Percentiles rank a stretch among this genome's conserved stretches.
phyloP scores from a whole-genome alignment of 768 basidiomycete species.

The Boletus barrowsii region DNA sequence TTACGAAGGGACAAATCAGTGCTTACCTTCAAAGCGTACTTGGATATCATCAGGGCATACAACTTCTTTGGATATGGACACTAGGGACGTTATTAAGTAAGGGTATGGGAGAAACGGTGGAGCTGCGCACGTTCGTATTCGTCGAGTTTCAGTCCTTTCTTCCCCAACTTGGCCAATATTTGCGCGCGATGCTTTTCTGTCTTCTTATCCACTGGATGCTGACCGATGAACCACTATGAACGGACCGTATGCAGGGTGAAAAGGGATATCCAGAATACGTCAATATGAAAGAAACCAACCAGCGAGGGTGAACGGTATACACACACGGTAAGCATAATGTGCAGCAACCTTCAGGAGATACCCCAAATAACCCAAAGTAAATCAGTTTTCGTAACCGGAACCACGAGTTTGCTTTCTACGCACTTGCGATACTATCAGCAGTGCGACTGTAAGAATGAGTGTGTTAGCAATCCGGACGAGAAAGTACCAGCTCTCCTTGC shows the following conservation, averaged over 20 bases:
- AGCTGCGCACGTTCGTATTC: constrained; percentile 81
- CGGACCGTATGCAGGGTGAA: neutral
- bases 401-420: constrained; percentile 13
- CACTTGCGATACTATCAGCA: constrained; percentile 53
- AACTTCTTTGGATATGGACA: constrained; percentile 86
- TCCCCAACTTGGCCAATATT: constrained; percentile 67
- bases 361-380: neutral
- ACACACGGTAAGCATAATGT: constrained; percentile 71
- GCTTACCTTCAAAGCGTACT: constrained; percentile 68
- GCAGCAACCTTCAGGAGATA: constrained; percentile 58
- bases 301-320: constrained; percentile 21
- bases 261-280: neutral
- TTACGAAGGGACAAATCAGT: neutral
- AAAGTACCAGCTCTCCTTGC: neutral
- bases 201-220: constrained; percentile 50
- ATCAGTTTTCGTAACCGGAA: neutral
- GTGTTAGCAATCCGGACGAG: constrained; percentile 7
- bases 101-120: neutral
- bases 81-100: constrained; percentile 33
- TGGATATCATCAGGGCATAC: constrained; percentile 89
- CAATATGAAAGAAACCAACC: neutral
- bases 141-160: constrained; percentile 71
- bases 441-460: constrained; percentile 39
- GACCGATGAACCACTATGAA: constrained; percentile 63
- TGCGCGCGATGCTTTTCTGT: constrained; percentile 69